These are phyloP conservation scores for Boletus rubroflammeus DNA, from an alignment of 768 basidiomycete species.

Conservation along the genomic window DNA sequence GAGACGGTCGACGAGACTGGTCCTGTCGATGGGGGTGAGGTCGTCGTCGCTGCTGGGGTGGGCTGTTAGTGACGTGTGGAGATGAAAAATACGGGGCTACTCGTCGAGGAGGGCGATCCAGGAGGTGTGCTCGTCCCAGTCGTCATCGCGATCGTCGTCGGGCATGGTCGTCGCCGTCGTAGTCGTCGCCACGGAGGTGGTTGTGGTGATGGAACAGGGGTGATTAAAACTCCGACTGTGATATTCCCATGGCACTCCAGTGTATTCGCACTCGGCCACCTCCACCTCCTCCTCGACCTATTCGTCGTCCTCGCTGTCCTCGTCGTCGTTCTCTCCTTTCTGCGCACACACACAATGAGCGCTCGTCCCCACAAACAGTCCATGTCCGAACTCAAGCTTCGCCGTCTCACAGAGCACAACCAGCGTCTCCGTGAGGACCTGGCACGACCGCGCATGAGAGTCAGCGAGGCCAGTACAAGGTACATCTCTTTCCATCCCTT, in stretches of 20 bases:
- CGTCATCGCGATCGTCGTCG: not conserved
- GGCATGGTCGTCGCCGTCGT: conserved; percentile 1
- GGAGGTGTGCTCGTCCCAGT: conserved; percentile 30
- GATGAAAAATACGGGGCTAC: conserved; percentile 4
- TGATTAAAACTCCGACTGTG: conserved; percentile 19
- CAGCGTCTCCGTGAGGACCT: conserved; percentile 87
- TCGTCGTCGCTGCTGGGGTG: conserved; percentile 33
- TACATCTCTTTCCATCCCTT: conserved; percentile 26
- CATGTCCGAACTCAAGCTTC: conserved; percentile 96
- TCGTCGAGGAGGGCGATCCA: conserved; percentile 29
- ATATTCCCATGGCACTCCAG: conserved; percentile 7
- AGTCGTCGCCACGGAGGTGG: not conserved
- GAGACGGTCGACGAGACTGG: conserved; percentile 47
- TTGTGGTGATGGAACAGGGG: conserved; percentile 5
- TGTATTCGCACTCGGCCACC: conserved; percentile 8
- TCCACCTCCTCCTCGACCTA: conserved; percentile 12
- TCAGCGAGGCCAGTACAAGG: conserved; percentile 90
- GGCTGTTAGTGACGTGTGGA: not conserved
- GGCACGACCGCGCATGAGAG: conserved; percentile 80
- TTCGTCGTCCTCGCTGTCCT: not conserved
- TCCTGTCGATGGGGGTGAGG: conserved; percentile 40
- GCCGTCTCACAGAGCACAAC: conserved; percentile 91
- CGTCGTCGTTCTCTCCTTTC: not conserved
- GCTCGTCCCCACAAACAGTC: conserved; percentile 84
- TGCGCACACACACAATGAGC: conserved; percentile 47